Percentiles rank a stretch among this genome's conserved stretches.
Conservation (phyloP, 305 asterid species). For the Fraxinus xanthoxyloides region DNA sequence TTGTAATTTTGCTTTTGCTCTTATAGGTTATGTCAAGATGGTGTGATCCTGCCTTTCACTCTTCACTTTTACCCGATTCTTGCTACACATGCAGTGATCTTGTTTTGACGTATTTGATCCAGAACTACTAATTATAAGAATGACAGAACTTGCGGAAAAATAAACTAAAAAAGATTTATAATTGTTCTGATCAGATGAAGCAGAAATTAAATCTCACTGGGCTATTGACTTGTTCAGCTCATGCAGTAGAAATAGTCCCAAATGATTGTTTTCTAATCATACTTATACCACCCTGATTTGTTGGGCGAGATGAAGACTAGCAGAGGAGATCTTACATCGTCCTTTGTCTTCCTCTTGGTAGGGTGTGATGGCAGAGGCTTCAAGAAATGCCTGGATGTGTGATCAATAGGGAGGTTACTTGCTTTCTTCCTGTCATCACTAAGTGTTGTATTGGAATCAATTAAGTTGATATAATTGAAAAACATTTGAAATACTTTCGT, state of each 20-base stretch:
- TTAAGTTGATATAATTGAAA: conserved; percentile 42
- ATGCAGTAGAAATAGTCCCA: neutral
- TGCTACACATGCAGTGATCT: neutral
- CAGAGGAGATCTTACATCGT: neutral
- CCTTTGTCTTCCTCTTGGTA: neutral
- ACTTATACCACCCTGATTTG: neutral
- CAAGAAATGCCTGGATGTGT: conserved; percentile 1
- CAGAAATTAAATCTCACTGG: conserved; percentile 6
- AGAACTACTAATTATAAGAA: neutral
- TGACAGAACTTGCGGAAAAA: neutral
- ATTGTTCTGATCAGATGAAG: neutral
- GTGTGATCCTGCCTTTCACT: too few relatives aligned
- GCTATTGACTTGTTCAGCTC: neutral
- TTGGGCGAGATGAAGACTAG: neutral
- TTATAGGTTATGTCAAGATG: too few relatives aligned
- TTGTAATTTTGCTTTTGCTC: neutral
- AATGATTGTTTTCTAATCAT: neutral
- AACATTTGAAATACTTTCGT: conserved; percentile 53
- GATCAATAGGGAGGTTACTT: conserved; percentile 32
- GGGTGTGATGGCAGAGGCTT: conserved; percentile 6
- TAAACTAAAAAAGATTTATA: too few relatives aligned
- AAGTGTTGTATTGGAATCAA: conserved; percentile 40
- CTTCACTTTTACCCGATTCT: neutral
- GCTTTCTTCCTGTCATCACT: conserved; percentile 42
- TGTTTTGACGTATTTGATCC: neutral